Percentiles rank a stretch among this genome's conserved stretches.
phyloP scores from a whole-genome alignment of 129 eudicot species.

The Tanacetum coccineum region DNA sequence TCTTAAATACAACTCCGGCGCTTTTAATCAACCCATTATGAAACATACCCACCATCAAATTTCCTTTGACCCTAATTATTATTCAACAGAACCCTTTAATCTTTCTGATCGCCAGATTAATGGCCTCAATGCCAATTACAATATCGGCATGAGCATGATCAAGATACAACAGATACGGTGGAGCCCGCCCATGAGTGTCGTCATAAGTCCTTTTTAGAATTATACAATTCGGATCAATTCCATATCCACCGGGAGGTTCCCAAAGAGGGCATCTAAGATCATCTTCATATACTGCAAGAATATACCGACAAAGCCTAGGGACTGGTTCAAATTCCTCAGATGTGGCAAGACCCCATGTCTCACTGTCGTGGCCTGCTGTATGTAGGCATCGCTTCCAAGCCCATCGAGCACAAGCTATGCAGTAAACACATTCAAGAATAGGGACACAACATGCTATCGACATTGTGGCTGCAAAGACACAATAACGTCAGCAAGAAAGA shows the following conservation, averaged over 20 bases:
- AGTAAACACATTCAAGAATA: conserved; percentile 70
- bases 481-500: conserved; percentile 16
- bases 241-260: conserved; percentile 79
- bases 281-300: conserved; percentile 75
- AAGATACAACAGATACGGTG: conserved; percentile 59
- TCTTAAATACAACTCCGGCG: conserved; percentile 77
- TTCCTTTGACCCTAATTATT: conserved; percentile 69
- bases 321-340: conserved; percentile 81
- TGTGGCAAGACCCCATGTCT: conserved; percentile 63
- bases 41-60: conserved; percentile 84
- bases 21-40: conserved; percentile 88
- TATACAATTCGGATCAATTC: conserved; percentile 61
- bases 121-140: conserved; percentile 76
- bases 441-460: conserved; percentile 70
- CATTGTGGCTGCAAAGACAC: conserved; percentile 38
- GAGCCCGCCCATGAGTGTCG: conserved; percentile 54
- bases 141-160: conserved; percentile 71
- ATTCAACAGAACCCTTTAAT: conserved; percentile 53
- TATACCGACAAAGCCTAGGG: conserved; percentile 71
- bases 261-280: conserved; percentile 59
- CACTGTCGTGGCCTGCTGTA: conserved; percentile 75
- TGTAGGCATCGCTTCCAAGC: conserved; percentile 79
- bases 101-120: conserved; percentile 70
- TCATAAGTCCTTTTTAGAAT: conserved; percentile 42
- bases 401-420: conserved; percentile 81